These are phyloP conservation scores for Lipomyces spencermartinsiae DNA, from an alignment of 805 yeast species.

Conservation along the genomic window DNA sequence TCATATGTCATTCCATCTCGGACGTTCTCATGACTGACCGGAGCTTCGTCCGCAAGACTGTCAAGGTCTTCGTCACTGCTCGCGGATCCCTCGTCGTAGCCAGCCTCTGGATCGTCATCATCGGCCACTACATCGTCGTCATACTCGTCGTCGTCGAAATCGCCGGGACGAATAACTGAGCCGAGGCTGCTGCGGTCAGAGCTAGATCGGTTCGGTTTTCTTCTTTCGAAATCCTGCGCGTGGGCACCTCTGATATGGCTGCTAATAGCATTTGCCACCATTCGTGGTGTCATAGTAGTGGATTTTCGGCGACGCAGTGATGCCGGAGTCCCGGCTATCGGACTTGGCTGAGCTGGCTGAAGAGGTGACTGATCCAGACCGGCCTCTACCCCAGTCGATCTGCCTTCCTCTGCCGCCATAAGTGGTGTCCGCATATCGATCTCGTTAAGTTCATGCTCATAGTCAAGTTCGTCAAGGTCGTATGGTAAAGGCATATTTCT, in stretches of 20 bases:
- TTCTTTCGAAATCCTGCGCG: conserved; percentile 82
- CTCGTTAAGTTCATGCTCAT: conserved; percentile 39
- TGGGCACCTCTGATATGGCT: conserved; percentile 62
- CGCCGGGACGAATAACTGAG: conserved; percentile 24
- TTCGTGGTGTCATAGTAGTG: conserved; percentile 32
- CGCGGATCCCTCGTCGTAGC: neutral
- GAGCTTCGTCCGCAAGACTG: conserved; percentile 14
- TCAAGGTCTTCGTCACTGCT: conserved; percentile 31
- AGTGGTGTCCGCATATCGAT: conserved; percentile 31
- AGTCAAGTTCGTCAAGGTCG: conserved; percentile 50
- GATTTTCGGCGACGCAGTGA: conserved; percentile 27
- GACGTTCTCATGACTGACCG: neutral
- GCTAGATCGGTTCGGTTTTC: conserved; percentile 48
- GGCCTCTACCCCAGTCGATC: conserved; percentile 12
- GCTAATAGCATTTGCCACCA: conserved; percentile 34
- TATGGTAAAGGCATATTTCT: conserved; percentile 89
- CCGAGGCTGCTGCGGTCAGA: conserved; percentile 45
- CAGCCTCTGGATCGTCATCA: conserved; percentile 12
- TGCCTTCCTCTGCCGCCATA: conserved; percentile 37
- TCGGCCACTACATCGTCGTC: conserved; percentile 36
- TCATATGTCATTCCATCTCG: neutral
- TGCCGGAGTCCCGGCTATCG: conserved; percentile 17
- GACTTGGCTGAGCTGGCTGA: conserved; percentile 9
- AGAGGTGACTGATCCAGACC: neutral
- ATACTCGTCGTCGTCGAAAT: conserved; percentile 30